Evolutionary conservation across 345 rosid genomes (phyloP).

Genomic region (Isatis tinctoria): DNA sequence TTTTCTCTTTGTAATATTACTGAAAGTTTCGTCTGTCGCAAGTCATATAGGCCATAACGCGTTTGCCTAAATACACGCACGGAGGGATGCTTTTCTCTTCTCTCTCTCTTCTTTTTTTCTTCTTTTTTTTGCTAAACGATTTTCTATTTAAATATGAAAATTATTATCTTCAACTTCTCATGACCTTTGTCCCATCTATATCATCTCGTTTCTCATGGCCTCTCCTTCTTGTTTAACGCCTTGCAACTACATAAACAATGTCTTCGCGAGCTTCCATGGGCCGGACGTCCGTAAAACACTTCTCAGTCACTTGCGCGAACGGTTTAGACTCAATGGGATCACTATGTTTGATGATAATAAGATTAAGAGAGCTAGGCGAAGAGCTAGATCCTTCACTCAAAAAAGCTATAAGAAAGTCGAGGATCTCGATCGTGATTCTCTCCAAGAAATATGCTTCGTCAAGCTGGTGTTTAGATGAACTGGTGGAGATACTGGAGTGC

Average conservation of each 20-base stretch:
- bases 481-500: background rate
- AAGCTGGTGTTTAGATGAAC: background rate
- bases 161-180: too few relatives aligned
- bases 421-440: background rate
- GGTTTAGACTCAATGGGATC: background rate
- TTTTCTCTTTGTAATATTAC: too few relatives aligned
- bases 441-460: background rate
- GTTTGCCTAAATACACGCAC: too few relatives aligned
- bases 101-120: too few relatives aligned
- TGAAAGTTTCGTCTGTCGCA: too few relatives aligned
- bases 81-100: too few relatives aligned
- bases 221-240: background rate
- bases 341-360: background rate
- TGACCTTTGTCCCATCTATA: background rate
- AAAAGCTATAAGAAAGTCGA: background rate
- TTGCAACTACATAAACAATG: background rate
- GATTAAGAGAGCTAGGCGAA: background rate
- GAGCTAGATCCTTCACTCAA: background rate
- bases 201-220: background rate
- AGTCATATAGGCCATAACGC: too few relatives aligned
- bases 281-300: too few relatives aligned
- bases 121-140: too few relatives aligned
- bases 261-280: background rate
- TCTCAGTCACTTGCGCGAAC: background rate
- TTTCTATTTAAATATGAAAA: too few relatives aligned